phyloP scores from a whole-genome alignment of 2,329 filamentous ascomycete species.

The Sclerotinia spermophila region DNA sequence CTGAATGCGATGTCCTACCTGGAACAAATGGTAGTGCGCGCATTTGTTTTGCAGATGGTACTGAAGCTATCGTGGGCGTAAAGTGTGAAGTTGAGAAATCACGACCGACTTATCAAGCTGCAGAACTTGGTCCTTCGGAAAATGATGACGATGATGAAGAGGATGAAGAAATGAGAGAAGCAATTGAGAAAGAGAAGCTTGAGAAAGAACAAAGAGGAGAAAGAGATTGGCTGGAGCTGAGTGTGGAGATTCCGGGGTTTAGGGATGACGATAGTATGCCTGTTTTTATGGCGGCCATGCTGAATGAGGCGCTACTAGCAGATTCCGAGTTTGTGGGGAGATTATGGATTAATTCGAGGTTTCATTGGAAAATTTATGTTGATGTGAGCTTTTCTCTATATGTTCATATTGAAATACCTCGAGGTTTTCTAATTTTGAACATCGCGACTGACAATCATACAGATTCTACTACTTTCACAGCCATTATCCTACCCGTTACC shows the following conservation, averaged over 20 bases:
- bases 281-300: slow-evolving; percentile 82
- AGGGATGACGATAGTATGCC: slow-evolving; percentile 89
- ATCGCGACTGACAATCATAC: slow-evolving; percentile 14
- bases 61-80: slow-evolving; percentile 91
- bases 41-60: slow-evolving; percentile 91
- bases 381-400: slow-evolving; percentile 55
- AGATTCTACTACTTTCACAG: slow-evolving; percentile 92
- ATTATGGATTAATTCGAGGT: slow-evolving; percentile 82
- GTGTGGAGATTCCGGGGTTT: slow-evolving; percentile 85
- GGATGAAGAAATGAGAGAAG: slow-evolving; percentile 42
- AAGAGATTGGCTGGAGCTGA: slow-evolving; percentile 80
- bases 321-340: slow-evolving; percentile 66
- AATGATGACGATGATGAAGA: slow-evolving; percentile 38
- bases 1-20: slow-evolving; percentile 86
- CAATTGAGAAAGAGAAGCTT: slow-evolving; percentile 31
- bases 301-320: slow-evolving; percentile 78
- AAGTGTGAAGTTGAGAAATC: slow-evolving; percentile 92
- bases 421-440: not conserved
- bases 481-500: slow-evolving; percentile 91
- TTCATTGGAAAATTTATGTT: slow-evolving; percentile 95
- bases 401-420: not conserved
- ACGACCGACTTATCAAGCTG: slow-evolving; percentile 29
- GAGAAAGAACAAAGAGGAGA: slow-evolving; percentile 44
- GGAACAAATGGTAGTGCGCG: slow-evolving; percentile 88
- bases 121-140: slow-evolving; percentile 30